Conservation (phyloP, 2,329 filamentous ascomycete species). For the Zasmidium angulare region DNA sequence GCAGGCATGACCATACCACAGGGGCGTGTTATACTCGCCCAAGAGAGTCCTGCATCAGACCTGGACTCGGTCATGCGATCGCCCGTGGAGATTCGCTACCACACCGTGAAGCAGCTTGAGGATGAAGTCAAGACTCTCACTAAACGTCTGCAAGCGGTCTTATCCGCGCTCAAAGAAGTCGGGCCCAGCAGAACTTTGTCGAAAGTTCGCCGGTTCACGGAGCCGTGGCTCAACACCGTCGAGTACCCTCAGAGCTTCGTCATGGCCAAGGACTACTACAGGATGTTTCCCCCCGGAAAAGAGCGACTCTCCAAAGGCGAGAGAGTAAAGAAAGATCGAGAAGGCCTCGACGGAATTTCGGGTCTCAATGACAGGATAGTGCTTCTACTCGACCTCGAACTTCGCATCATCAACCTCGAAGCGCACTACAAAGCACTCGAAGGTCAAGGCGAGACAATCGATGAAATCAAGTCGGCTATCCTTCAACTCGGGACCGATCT, state of each 20-base stretch:
- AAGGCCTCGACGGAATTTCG: background rate
- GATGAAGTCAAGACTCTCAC: conserved; percentile 6
- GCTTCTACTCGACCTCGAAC: conserved; percentile 18
- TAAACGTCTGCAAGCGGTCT: background rate
- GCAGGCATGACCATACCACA: conserved; percentile 7
- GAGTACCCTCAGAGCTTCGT: conserved; percentile 6
- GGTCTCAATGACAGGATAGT: background rate
- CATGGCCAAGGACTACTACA: background rate
- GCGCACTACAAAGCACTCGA: conserved; percentile 25
- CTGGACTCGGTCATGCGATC: background rate
- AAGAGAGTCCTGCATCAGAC: background rate
- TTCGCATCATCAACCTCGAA: conserved; percentile 31
- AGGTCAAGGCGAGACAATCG: conserved; percentile 17
- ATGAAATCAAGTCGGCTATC: conserved; percentile 3
- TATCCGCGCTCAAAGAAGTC: too few species aligned
- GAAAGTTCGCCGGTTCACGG: background rate
- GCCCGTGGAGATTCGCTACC: conserved; percentile 3
- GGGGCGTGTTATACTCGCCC: background rate
- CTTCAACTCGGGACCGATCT: conserved; percentile 1
- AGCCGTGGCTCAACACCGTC: background rate
- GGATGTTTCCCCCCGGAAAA: background rate
- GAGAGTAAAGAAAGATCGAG: too few species aligned
- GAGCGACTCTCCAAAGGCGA: too few species aligned
- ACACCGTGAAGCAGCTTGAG: conserved; percentile 4
- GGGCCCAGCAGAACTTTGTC: too few species aligned